A percentile compares a stretch with the other conserved stretches of the same genome.
Evolutionary conservation across 2,329 filamentous ascomycete genomes (phyloP).

Genomic region (Monosporascus sp.): DNA sequence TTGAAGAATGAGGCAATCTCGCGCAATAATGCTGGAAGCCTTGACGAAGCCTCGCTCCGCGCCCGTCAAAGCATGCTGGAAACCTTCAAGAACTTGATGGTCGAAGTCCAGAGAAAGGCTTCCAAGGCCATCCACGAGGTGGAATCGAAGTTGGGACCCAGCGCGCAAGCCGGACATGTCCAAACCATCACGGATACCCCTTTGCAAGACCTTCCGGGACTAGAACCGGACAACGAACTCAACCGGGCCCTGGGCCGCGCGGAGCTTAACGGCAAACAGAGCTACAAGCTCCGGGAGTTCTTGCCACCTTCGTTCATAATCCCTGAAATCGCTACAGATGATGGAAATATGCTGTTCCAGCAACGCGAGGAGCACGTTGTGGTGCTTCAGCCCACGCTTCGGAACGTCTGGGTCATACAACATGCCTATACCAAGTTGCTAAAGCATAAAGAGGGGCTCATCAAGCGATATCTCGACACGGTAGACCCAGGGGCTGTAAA

Average conservation of each 20-base stretch:
- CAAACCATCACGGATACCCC: background rate
- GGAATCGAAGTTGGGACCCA: conserved; percentile 2
- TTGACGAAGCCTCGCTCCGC: background rate
- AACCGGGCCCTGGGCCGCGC: conserved; percentile 6
- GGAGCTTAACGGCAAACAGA: conserved; percentile 1
- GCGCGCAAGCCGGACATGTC: background rate
- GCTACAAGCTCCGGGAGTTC: conserved; percentile 12
- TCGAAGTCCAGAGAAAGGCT: conserved; percentile 7
- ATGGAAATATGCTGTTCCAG: background rate
- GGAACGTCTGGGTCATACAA: conserved; percentile 15
- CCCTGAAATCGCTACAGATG: conserved; percentile 2
- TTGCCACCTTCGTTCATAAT: background rate
- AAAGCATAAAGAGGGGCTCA: conserved; percentile 11
- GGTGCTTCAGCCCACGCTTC: conserved; percentile 9
- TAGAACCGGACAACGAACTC: conserved; percentile 1
- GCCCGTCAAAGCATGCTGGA: conserved; percentile 5
- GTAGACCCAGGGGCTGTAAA: background rate
- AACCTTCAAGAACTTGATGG: conserved; percentile 10
- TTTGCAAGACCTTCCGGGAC: conserved; percentile 7
- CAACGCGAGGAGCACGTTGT: background rate
- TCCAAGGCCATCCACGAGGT: conserved; percentile 9
- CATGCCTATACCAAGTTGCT: conserved; percentile 11
- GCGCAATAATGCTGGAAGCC: background rate
- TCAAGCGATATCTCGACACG: conserved; percentile 6
- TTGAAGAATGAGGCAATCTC: background rate